A percentile compares a stretch with the other conserved stretches of the same genome.
phyloP scores from a whole-genome alignment of 768 basidiomycete species.

The Leccinum truebloodii region DNA sequence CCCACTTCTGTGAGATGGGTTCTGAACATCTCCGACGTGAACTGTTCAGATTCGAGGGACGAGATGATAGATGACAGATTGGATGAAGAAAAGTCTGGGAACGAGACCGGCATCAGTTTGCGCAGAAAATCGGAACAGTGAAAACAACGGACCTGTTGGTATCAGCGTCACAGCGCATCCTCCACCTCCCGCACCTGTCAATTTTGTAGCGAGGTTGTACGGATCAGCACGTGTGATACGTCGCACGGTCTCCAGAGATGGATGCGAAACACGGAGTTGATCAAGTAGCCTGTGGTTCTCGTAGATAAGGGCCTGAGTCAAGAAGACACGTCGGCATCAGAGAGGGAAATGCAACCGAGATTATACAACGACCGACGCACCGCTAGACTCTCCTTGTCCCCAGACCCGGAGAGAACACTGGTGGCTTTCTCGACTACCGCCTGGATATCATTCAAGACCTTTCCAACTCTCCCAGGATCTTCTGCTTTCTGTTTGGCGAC shows the following conservation, averaged over 20 bases:
- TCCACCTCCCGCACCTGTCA: slow-evolving; percentile 97
- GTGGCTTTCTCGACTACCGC: slow-evolving; percentile 82
- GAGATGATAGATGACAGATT: slow-evolving; percentile 58
- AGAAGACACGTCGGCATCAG: slow-evolving; percentile 1
- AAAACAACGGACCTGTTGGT: slow-evolving; percentile 73
- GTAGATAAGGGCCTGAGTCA: slow-evolving; percentile 66
- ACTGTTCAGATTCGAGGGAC: slow-evolving; percentile 43
- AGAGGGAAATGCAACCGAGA: background rate
- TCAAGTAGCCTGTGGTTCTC: slow-evolving; percentile 90
- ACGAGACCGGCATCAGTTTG: background rate
- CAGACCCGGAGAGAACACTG: slow-evolving; percentile 64
- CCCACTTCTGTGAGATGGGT: slow-evolving; percentile 90
- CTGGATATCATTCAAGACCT: slow-evolving; percentile 80
- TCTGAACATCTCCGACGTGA: slow-evolving; percentile 37
- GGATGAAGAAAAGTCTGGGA: slow-evolving; percentile 67
- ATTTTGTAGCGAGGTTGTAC: slow-evolving; percentile 81
- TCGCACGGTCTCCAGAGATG: slow-evolving; percentile 79
- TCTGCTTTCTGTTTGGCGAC: slow-evolving; percentile 72
- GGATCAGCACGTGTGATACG: slow-evolving; percentile 62
- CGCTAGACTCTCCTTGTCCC: slow-evolving; percentile 35
- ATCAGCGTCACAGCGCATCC: slow-evolving; percentile 97
- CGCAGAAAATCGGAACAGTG: background rate
- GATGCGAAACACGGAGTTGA: slow-evolving; percentile 88
- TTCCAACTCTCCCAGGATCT: slow-evolving; percentile 85
- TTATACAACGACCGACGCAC: slow-evolving; percentile 45